phyloP scores from a whole-genome alignment of 495 filamentous ascomycete genomes.

The Penicillium longicatenatum region DNA sequence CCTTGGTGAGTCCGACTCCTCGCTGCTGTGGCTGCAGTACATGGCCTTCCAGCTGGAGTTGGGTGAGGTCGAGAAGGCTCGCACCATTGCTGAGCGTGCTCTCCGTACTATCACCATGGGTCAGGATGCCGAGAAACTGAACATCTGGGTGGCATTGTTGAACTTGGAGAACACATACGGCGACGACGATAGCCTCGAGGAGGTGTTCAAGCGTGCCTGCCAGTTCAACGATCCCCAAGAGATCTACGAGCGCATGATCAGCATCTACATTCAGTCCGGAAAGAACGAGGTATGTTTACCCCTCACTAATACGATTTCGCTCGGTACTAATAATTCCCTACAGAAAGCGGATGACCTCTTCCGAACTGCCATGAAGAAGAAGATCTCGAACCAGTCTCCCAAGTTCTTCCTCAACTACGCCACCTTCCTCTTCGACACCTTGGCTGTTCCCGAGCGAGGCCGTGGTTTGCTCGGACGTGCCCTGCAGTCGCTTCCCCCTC shows the following conservation, averaged over 20 bases:
- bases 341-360: slow-evolving; percentile 91
- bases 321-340: slow-evolving; percentile 36
- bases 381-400: slow-evolving; percentile 67
- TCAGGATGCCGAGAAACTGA: slow-evolving; percentile 86
- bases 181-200: slow-evolving; percentile 78
- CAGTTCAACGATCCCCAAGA: slow-evolving; percentile 91
- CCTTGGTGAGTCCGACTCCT: slow-evolving; percentile 86
- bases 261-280: slow-evolving; percentile 89
- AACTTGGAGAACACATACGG: slow-evolving; percentile 94
- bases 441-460: slow-evolving; percentile 67
- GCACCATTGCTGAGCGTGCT: slow-evolving; percentile 86
- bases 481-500: slow-evolving; percentile 73
- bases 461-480: slow-evolving; percentile 84
- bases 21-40: slow-evolving; percentile 88
- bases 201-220: slow-evolving; percentile 89
- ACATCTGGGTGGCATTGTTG: slow-evolving; percentile 90
- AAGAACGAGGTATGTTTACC: slow-evolving; percentile 61
- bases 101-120: slow-evolving; percentile 84
- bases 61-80: slow-evolving; percentile 80
- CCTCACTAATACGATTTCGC: neutral
- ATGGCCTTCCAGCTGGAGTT: slow-evolving; percentile 96
- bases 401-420: slow-evolving; percentile 94
- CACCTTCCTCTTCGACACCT: slow-evolving; percentile 78
- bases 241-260: slow-evolving; percentile 85
- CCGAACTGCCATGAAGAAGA: slow-evolving; percentile 81